Base-by-base conservation (phyloP, 139 green algal genomes). In the Klebsormidium nitens region DNA sequence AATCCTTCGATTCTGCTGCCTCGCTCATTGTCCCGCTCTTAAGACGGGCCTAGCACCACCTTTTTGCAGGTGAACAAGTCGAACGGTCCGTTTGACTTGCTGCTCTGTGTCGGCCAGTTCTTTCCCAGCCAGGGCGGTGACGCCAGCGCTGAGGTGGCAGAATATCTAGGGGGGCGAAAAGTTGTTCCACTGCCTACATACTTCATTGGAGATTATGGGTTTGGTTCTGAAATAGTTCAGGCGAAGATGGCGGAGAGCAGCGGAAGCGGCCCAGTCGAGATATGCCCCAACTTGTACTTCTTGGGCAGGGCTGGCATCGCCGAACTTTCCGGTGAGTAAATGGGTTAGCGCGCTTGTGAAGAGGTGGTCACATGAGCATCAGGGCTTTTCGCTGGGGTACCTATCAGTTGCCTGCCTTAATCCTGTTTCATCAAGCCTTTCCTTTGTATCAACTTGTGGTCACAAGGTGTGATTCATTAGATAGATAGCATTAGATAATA, bases 41-140 rank as follows among this genome's bases (percentile, higher is more conserved):
- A n/a, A n/a, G n/a, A n/a, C n/a, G n/a, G n/a, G n/a, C n/a, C n/a
- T n/a, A n/a, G n/a, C n/a, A n/a, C n/a, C n/a, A n/a, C n/a, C n/a
- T n/a, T n/a, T n/a, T n/a, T 58, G 35, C 72, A 79, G 72, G 72
- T 80, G 26, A 80, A 71, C 72, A 80, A 80, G 52, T 58, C 46
- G 29, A 80, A 77, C 38, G 72, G 72, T 2, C 72, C 72, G 5
- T 80, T 80, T 59, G 67, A 80, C 60, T 80, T 66, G n/a, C 66
- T 76, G 31, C 37, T 80, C 49, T 80, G 72, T 52, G 72, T 80
- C 28, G 72, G 72, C 29, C 23, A 28, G 3, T 80, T 77, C 67
- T 80, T 80, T 40, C 47, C 68, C 23, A 28, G 47, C 48, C 36
- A 66, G n/a, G 50, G 48, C 48, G 64, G n/a, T 3, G 47, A 3